Evolutionary conservation across 306 rosid genomes (phyloP), one percentile per base, ranked within the genome.

Genomic region (Parietaria judaica): DNA sequence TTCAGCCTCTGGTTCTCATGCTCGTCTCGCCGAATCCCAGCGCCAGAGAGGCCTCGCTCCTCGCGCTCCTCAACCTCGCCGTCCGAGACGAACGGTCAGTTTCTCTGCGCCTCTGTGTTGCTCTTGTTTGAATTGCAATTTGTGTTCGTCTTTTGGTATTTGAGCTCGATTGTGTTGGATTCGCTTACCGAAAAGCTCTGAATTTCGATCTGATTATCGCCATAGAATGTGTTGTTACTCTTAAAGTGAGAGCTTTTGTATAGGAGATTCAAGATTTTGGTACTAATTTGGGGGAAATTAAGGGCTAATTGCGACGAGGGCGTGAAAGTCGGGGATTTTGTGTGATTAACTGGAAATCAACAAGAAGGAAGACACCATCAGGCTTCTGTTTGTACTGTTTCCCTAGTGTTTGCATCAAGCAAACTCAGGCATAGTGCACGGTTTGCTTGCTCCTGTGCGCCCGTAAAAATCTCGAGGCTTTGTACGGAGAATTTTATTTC

Each of bases 51-150:
- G 83, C 91, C 61, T 80, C 97, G 65, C 92, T 89, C 53, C 95
- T 89, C 23, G 97, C 95, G 23, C 92, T 89, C 45, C 97, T 89
- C 76, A 89, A 89, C 56, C 92, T 89, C 48, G 97, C 97, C 15
- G 95, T 83, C 49, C 87, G 92, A 51, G 79, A 89, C 36, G 95
- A 86, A 70, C 64, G 92, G 97, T 89, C 43, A 50, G 56, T 23
- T 57, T 39, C 43, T 63, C 13, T 4, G 9, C 14, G 3, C 2
- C 4, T 9, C 5, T 37, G 17, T 31, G 6, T 10, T 57, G 3
- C 61, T 66, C 31, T 48, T 14, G 48, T 35, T 65, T 3, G 53
- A 50, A 35, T 65, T 15, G 63, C 14, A 15, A 6, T 34, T 35
- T 36, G 49, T 62, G 49, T 14, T 47, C 64, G 43, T 52, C 12